Evolutionary conservation across 441 rosid species (phyloP), one percentile per base, ranked within the genome.

Genomic region (Pelargonium citronellum): DNA sequence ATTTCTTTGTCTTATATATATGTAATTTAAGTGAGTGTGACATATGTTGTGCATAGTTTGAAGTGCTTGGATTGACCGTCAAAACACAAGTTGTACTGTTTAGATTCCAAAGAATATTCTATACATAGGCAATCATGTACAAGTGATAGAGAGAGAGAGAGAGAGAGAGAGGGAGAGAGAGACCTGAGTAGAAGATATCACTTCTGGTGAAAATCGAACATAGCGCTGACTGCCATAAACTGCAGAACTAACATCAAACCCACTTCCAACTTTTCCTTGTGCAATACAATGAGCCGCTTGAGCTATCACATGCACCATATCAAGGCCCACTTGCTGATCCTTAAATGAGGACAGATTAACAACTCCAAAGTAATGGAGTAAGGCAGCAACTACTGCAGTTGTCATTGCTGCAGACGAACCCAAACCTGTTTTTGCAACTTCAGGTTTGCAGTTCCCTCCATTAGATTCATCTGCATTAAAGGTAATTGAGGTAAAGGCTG

Each of bases 341-440:
- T 74, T 75, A 61, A 79, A 78, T 20, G 83, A 74, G 53, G 90
- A 82, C 73, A 95, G 90, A 82, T 91, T 80, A 76, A 91, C 89
- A 66, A 83, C 88, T 74, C 96, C 91, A 68, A 95, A 85, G 81
- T 95, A 91, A 75, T 92, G 96, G 72, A 95, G 93, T 68, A 95
- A 80, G 70, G 95, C 89, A 81, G 98, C 92, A 74, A 88, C 94
- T 15, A 88, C 93, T 37, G 99, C 99, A 69, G 97, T 84, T 53
- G 98, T 92, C 99, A 92, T 92, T 63, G 99, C 98, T 72, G 99
- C 99, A 63, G 98, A 95, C 66, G 99, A 95, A 70, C 99, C 99
- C 77, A 95, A 80, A 55, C 99, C 99, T 75, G 99, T 95, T 83
- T 95, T 92, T 62, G 99, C 98, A 75, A 95, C 97, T 84, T 95